phyloP scores from a whole-genome alignment of 768 basidiomycete genomes.

The Zangia roseola region DNA sequence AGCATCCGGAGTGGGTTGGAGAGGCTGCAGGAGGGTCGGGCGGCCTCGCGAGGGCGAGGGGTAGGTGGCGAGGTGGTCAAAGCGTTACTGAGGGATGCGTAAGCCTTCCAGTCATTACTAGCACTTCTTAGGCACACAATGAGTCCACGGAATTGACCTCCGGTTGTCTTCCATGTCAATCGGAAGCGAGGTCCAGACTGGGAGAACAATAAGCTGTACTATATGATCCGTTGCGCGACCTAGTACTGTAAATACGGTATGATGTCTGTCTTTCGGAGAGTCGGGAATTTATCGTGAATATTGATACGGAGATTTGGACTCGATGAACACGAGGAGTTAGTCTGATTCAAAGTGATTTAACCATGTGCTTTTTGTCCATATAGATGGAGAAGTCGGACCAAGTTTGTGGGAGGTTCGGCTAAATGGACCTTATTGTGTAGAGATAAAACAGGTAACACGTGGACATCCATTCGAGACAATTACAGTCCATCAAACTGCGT shows the following conservation, averaged over 20 bases:
- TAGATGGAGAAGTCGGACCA: neutral
- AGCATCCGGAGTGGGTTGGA: conserved; percentile 66
- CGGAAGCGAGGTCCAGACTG: no score
- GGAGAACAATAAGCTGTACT: conserved; percentile 1
- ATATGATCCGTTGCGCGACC: no score
- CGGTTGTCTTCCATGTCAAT: no score
- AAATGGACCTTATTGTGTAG: conserved; percentile 26
- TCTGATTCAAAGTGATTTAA: no score
- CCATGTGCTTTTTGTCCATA: no score
- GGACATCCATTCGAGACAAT: conserved; percentile 22
- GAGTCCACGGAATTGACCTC: neutral
- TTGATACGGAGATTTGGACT: no score
- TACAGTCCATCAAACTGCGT: conserved; percentile 1
- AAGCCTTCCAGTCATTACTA: neutral
- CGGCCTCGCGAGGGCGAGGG: conserved; percentile 47
- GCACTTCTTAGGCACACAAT: no score
- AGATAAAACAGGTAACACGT: conserved; percentile 22
- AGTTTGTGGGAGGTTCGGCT: conserved; percentile 3
- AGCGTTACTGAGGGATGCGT: conserved; percentile 18
- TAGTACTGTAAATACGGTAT: no score
- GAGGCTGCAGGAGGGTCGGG: conserved; percentile 51
- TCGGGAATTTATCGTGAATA: no score
- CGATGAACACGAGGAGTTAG: no score
- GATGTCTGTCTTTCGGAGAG: no score
- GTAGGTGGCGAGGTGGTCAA: conserved; percentile 39